A percentile compares a stretch with the other conserved stretches of the same genome.
Evolutionary conservation across 176 grass and related monocot species (phyloP).

Genomic region (Phoenix dactylifera): DNA sequence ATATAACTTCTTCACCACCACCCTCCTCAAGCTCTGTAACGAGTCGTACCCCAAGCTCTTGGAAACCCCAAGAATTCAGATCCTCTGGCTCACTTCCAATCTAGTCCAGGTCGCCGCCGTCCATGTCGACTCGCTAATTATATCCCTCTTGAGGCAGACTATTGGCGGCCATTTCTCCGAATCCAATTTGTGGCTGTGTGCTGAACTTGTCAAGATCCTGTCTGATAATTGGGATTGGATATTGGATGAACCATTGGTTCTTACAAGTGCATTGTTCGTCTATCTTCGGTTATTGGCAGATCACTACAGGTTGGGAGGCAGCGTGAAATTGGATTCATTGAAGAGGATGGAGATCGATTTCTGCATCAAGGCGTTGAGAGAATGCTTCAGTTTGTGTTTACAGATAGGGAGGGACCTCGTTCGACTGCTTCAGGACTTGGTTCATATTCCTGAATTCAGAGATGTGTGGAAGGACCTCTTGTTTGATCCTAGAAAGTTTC

Average conservation of each 20-base stretch:
- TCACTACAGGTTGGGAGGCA: conserved; percentile 41
- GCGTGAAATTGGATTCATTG: conserved; percentile 36
- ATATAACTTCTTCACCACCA: conserved; percentile 48
- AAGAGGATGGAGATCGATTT: conserved; percentile 49
- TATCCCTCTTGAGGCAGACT: conserved; percentile 44
- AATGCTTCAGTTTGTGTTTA: conserved; percentile 34
- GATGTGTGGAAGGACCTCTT: conserved; percentile 48
- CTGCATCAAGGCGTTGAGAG: conserved; percentile 37
- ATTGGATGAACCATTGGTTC: conserved; percentile 11
- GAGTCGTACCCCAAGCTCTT: conserved; percentile 34
- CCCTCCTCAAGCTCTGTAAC: conserved; percentile 38
- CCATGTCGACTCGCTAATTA: conserved; percentile 29
- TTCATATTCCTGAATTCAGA: conserved; percentile 59
- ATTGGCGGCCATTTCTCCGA: conserved; percentile 44
- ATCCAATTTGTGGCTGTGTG: conserved; percentile 38
- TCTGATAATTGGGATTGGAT: conserved; percentile 31
- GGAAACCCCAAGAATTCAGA: conserved; percentile 35
- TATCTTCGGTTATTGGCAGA: conserved; percentile 39
- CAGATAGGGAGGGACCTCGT: conserved; percentile 64
- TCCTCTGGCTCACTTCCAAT: conserved; percentile 32
- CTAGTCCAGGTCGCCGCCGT: conserved; percentile 40
- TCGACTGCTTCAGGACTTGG: conserved; percentile 60
- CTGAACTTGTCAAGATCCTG: conserved; percentile 18
- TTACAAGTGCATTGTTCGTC: conserved; percentile 35
- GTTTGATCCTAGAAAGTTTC: not conserved